Evolutionary conservation across 768 basidiomycete species (phyloP).

Genomic region (Trametopsis cervina): DNA sequence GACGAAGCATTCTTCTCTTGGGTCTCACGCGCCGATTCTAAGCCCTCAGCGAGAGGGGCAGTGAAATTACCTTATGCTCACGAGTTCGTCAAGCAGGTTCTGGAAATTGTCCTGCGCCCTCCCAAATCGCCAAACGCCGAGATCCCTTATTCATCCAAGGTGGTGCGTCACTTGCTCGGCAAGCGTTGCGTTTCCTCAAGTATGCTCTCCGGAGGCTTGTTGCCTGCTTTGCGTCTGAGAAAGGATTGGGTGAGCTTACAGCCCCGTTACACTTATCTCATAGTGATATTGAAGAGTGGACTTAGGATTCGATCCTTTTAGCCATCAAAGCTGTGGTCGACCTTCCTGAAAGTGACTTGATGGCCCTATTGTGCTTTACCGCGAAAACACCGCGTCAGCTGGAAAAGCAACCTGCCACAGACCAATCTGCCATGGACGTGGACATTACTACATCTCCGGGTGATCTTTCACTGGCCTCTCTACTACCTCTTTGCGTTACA

Average conservation of each 20-base stretch:
- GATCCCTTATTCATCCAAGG: conserved; percentile 45
- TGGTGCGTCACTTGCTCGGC: conserved; percentile 52
- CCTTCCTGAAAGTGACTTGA: conserved; percentile 57
- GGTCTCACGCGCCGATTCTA: conserved; percentile 30
- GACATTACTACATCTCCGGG: conserved; percentile 24
- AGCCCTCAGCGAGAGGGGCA: background rate
- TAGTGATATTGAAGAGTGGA: background rate
- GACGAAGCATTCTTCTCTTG: conserved; percentile 59
- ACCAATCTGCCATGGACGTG: conserved; percentile 29
- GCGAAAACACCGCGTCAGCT: conserved; percentile 29
- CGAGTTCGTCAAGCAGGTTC: conserved; percentile 52
- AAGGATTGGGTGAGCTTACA: conserved; percentile 59
- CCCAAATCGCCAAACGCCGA: conserved; percentile 20
- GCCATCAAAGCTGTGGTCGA: conserved; percentile 53
- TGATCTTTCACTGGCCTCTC: conserved; percentile 28
- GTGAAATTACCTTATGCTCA: conserved; percentile 25
- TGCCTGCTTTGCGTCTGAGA: conserved; percentile 43
- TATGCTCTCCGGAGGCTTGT: conserved; percentile 57
- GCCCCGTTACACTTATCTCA: background rate
- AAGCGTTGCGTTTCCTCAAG: conserved; percentile 45
- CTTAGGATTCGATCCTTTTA: conserved; percentile 33
- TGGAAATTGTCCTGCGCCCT: conserved; percentile 43
- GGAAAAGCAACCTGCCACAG: conserved; percentile 1
- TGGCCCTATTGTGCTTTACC: conserved; percentile 43
- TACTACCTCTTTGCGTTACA: conserved; percentile 32